Evolutionary conservation across 768 basidiomycete species (phyloP).

Genomic region (Flagelloscypha sp.): DNA sequence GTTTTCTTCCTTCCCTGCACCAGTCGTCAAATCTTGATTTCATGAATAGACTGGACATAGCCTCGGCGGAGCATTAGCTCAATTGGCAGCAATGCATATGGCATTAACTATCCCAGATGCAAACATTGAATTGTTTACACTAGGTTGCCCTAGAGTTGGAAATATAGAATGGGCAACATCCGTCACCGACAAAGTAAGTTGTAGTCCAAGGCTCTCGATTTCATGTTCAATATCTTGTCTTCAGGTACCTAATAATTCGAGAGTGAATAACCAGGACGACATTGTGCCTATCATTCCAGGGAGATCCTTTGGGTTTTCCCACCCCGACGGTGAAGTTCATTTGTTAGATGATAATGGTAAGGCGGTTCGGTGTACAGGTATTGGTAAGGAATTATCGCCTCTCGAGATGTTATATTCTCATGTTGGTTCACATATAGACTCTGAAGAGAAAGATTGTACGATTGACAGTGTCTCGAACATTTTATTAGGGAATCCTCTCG

Average conservation of each 20-base stretch:
- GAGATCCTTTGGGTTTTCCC: conserved; percentile 39
- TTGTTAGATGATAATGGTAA: conserved; percentile 32
- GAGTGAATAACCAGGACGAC: conserved; percentile 35
- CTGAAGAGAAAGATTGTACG: conserved; percentile 33
- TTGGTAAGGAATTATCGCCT: conserved; percentile 1
- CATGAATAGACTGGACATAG: conserved; percentile 43
- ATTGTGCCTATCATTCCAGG: conserved; percentile 51
- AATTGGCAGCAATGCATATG: conserved; percentile 42
- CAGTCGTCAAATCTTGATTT: conserved; percentile 7
- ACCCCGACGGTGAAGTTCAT: conserved; percentile 47
- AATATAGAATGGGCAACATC: no score
- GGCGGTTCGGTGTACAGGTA: conserved; percentile 35
- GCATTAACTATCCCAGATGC: no score
- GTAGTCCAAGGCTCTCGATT: no score
- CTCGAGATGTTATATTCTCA: not conserved
- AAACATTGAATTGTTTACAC: no score
- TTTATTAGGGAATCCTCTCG: conserved; percentile 27
- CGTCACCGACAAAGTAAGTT: no score
- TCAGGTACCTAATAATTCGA: conserved; percentile 29
- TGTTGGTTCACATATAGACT: conserved; percentile 14
- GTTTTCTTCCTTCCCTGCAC: conserved; percentile 7
- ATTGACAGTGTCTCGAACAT: conserved; percentile 38
- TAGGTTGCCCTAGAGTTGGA: no score
- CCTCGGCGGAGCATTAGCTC: conserved; percentile 44
- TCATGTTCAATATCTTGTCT: no score